phyloP scores from a whole-genome alignment of 495 filamentous ascomycete genomes.

The Penicillium canariense region DNA sequence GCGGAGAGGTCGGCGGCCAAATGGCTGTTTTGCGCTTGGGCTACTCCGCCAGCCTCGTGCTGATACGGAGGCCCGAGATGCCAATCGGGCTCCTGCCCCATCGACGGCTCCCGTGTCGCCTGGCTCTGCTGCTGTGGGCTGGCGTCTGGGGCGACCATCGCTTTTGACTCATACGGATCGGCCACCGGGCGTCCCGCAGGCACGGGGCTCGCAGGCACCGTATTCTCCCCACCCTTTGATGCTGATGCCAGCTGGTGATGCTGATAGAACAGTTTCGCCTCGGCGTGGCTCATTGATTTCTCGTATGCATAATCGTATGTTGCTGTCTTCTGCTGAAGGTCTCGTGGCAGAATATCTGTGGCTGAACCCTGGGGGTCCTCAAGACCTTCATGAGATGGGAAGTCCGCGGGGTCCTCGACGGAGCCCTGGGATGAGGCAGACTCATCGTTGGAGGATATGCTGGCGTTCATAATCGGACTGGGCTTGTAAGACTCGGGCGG shows the following conservation, averaged over 20 bases:
- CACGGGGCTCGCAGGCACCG: slow-evolving; percentile 23
- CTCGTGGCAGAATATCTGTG: slow-evolving; percentile 61
- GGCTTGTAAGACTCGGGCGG: slow-evolving; percentile 15
- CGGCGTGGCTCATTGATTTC: slow-evolving; percentile 83
- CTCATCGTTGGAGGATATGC: slow-evolving; percentile 12
- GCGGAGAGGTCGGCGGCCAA: slow-evolving; percentile 42
- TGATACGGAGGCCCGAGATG: slow-evolving; percentile 7
- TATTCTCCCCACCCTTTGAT: slow-evolving; percentile 20
- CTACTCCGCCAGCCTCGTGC: slow-evolving; percentile 7
- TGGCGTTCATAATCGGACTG: slow-evolving; percentile 29
- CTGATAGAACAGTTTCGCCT: slow-evolving; percentile 94
- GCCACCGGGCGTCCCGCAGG: slow-evolving; percentile 9
- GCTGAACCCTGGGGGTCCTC: slow-evolving; percentile 4
- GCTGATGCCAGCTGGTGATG: slow-evolving; percentile 67
- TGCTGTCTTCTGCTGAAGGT: slow-evolving; percentile 74
- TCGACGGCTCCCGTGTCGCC: slow-evolving; percentile 11
- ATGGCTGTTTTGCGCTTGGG: slow-evolving; percentile 14
- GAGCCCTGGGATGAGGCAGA: slow-evolving; percentile 11
- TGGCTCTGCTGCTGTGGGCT: slow-evolving; percentile 12
- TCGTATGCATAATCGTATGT: slow-evolving; percentile 87
- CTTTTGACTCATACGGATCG: slow-evolving; percentile 13
- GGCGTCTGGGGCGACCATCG: slow-evolving; percentile 3
- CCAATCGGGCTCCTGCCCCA: slow-evolving; percentile 16
- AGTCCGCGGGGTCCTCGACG: slow-evolving; percentile 2
- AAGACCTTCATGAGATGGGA: slow-evolving; percentile 15